Evolutionary conservation across 2,329 filamentous ascomycete species (phyloP), one percentile per base, ranked within the genome.

Genomic region (Colletotrichum musicola): DNA sequence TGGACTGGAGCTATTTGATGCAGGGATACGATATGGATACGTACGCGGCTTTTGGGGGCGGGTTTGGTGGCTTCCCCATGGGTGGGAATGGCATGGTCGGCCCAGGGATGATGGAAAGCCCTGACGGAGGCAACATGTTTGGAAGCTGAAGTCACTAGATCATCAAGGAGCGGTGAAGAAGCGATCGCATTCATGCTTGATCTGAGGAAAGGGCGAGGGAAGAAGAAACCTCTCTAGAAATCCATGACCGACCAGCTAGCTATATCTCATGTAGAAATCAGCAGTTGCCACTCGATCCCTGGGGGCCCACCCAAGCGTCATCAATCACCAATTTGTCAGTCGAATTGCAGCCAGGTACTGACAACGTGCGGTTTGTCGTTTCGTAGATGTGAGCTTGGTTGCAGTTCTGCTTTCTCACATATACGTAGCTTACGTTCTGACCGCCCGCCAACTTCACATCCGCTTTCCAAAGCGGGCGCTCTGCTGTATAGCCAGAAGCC

Each of bases 1-100:
- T 86, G 83, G 83, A 86, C 72, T 86, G 84, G 84, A 81, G 80
- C 30, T 82, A 82, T 44, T 75, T 86, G 58, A 78, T 86, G 73
- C 81, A 84, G 44, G 77, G 78, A 22, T 83, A 83, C 64, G 78
- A 80, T 27, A 71, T 76, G 25, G 72, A 72, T 14, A 75, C 73
- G 1, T 80, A 77, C 27, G 73, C 75, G 6, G 76, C 74, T 25
- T 77, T 79, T 58, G 72, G 71, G 12, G 69, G 74, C 27, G 69
- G 69, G 2, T 71, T 72, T 42, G 73, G 70, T 1, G 74, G 68
- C 6, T 73, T 60, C 47, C 66, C 58, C 5, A 64, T 70, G 50
- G 71, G 61, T 10, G 56, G 67, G 7, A 69, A 58, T 30, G 64
- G 64, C 22, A 71, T 72, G 64, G 69, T 65, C 64, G 67, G 71